Percentiles rank a stretch among this genome's conserved stretches.
Conservation (phyloP, 768 basidiomycete species). For the Tephrocybe sp. region DNA sequence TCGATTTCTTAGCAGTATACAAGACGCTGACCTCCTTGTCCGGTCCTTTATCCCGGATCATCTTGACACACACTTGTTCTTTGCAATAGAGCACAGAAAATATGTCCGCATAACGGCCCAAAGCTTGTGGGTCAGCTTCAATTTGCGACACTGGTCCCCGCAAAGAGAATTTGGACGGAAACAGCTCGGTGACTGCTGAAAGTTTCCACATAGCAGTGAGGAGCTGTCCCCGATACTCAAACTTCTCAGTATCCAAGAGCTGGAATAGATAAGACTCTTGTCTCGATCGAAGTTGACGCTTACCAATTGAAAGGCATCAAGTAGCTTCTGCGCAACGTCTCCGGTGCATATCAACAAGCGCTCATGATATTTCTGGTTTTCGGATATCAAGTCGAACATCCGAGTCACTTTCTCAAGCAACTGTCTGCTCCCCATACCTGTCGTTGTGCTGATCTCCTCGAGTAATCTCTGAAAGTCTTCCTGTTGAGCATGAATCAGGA, state of each 20-base stretch:
- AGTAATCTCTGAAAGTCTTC: too few relatives aligned
- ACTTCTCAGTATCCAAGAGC: constrained; percentile 1
- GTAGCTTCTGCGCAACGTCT: neutral
- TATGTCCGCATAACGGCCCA: constrained; percentile 6
- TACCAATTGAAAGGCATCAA: neutral
- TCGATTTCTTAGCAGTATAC: neutral
- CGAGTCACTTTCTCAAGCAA: too few relatives aligned
- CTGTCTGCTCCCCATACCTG: too few relatives aligned
- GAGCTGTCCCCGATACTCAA: neutral
- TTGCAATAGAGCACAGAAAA: neutral
- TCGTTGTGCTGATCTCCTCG: too few relatives aligned
- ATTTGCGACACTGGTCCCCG: neutral
- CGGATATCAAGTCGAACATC: too few relatives aligned
- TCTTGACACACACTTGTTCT: constrained; percentile 3
- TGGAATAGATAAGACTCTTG: neutral
- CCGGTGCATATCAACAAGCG: neutral
- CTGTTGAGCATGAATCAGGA: too few relatives aligned
- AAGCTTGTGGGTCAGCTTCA: neutral
- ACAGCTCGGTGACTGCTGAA: neutral
- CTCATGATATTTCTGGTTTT: too few relatives aligned
- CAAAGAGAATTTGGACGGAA: neutral
- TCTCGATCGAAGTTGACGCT: too few relatives aligned
- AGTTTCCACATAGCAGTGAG: constrained; percentile 9
- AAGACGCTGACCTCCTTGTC: neutral
- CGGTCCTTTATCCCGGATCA: constrained; percentile 1